Base-by-base conservation (phyloP, 352 stramenopile species). In the Hyaloperonospora brassicae region DNA sequence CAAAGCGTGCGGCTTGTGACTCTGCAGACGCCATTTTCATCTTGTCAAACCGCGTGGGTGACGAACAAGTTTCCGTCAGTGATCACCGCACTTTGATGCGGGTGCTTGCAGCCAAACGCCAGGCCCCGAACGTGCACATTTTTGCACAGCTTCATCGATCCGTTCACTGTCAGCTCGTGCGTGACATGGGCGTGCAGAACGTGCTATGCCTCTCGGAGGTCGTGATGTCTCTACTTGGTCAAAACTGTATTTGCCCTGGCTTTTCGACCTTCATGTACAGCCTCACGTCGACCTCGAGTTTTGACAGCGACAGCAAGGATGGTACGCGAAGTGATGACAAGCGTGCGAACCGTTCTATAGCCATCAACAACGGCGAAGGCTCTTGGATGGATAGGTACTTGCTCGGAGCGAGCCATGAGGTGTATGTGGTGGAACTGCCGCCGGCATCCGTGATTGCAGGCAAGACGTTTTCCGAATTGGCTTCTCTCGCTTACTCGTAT, bases 241-340 rank as follows among this genome's bases (percentile, higher is more conserved):
- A 93, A 58, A 91, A 90, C 67, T 93, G 83, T 46, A 73, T 91
- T 46, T 93, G 83, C 30, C 83, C 83, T 9, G 83, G 80, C 4
- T 93, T 93, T 45, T 91, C 83, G 1, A 93, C 83, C 10, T 83
- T 93, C 57, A 89, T 93, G 39, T 93, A 93, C 62, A 91, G 87
- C 39, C 57, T 93, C 27, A 93, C 83, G 24, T 86, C 79, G 2
- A 89, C 80, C 8, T 90, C 83, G 7, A 90, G 79, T 47, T 87
- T 69, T 45, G 68, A 73, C 53, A 64, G 71, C 50, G 61, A 68
- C 36, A 72, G 69, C 6, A 52, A 79, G 41, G 72, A 80, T 52
- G 60, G 52, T 10, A 47, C 71, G 0, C 52, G 60, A 10, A 63
- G 57, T 31, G 53, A 77, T 43, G 52, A 60, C 14, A 73, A 70